Percentiles rank a stretch among this genome's conserved stretches.
phyloP scores from a whole-genome alignment of 2,329 filamentous ascomycete species.

The Colletotrichum coccodes region DNA sequence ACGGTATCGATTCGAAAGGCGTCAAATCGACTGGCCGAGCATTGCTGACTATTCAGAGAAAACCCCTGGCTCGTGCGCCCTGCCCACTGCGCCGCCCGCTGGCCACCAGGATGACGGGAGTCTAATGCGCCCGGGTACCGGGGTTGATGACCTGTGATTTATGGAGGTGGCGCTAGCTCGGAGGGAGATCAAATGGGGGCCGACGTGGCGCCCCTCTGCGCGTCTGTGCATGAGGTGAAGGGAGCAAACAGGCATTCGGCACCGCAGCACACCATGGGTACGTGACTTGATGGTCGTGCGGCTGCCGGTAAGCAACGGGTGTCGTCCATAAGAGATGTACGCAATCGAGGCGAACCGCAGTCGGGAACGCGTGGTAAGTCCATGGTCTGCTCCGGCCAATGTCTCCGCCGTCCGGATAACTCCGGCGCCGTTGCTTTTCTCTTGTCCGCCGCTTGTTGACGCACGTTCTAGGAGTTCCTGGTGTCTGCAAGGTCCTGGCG shows the following conservation, averaged over 20 bases:
- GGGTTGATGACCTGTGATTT: background rate
- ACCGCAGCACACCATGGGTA: background rate
- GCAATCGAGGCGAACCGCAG: background rate
- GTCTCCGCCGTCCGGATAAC: background rate
- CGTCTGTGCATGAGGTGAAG: background rate
- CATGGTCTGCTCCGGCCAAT: background rate
- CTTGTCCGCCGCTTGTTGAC: background rate
- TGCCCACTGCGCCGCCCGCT: conserved; percentile 10
- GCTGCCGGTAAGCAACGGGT: background rate
- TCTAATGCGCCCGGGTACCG: conserved; percentile 8
- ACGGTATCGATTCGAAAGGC: background rate
- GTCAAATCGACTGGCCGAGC: too few species aligned
- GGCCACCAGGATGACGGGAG: conserved; percentile 12
- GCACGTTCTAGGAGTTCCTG: too few species aligned
- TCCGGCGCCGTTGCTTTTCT: background rate
- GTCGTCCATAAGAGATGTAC: background rate
- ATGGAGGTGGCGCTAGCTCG: background rate
- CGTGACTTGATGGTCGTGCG: background rate
- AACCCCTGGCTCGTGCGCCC: background rate
- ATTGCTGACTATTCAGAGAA: too few species aligned
- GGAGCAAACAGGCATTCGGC: background rate
- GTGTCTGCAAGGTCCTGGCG: background rate
- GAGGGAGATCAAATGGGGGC: background rate
- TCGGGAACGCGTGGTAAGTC: background rate
- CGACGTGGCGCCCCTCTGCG: background rate